phyloP scores from a whole-genome alignment of 2,329 filamentous ascomycete genomes.

The Sporothrix protearum region DNA sequence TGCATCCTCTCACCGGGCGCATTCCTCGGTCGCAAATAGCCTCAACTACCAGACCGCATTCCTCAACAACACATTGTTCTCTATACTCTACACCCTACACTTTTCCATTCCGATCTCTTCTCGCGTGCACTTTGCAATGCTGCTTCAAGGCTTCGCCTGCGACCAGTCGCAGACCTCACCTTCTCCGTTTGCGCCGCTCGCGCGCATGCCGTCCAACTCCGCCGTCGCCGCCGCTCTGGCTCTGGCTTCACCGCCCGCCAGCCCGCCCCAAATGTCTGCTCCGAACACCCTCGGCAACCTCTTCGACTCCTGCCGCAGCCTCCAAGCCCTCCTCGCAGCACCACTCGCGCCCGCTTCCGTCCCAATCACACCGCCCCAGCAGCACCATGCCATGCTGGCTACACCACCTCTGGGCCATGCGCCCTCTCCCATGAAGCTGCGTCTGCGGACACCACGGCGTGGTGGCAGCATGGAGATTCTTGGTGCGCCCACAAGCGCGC shows the following conservation, averaged over 20 bases:
- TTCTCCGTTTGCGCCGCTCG: slow-evolving; percentile 12
- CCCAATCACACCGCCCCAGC: slow-evolving; percentile 43
- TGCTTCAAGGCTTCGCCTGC: slow-evolving; percentile 27
- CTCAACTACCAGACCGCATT: slow-evolving; percentile 18
- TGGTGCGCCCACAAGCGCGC: not conserved
- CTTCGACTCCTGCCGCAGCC: slow-evolving; percentile 57
- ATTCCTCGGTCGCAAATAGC: slow-evolving; percentile 14
- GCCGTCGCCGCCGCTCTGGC: slow-evolving; percentile 30
- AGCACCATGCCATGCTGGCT: slow-evolving; percentile 43
- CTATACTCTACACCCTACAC: not conserved
- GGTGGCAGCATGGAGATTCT: slow-evolving; percentile 19
- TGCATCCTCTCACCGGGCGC: not conserved
- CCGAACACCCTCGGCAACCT: slow-evolving; percentile 52
- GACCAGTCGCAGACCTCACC: slow-evolving; percentile 24
- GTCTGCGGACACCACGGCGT: slow-evolving; percentile 47
- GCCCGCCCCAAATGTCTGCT: slow-evolving; percentile 47
- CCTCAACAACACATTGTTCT: not conserved
- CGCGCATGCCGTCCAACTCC: slow-evolving; percentile 14
- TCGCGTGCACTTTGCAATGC: slow-evolving; percentile 22
- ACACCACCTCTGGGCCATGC: slow-evolving; percentile 55
- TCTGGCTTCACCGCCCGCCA: slow-evolving; percentile 58
- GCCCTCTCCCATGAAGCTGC: slow-evolving; percentile 51
- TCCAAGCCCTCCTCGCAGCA: slow-evolving; percentile 55
- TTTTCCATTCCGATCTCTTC: slow-evolving; percentile 6
- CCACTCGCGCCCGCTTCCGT: slow-evolving; percentile 26